Percentiles rank a stretch among this genome's conserved stretches.
These are phyloP conservation scores for Zangia roseola DNA, from an alignment of 768 basidiomycete genomes.

Conservation along the genomic window DNA sequence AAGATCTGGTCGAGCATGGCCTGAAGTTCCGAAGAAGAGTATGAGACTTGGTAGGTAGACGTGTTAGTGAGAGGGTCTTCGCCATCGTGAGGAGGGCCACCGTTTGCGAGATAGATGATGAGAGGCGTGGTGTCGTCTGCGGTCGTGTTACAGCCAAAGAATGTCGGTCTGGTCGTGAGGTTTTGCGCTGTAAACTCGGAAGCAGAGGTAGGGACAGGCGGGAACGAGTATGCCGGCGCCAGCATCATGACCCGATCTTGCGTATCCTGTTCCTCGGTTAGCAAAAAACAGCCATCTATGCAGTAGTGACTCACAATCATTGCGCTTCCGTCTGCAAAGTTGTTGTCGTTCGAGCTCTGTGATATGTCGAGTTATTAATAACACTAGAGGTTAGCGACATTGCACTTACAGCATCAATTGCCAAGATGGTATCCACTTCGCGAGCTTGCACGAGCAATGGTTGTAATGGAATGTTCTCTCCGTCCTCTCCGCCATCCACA, in stretches of 20 bases:
- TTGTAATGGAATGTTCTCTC: conserved; percentile 45
- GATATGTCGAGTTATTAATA: background rate
- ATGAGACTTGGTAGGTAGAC: conserved; percentile 38
- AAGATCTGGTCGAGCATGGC: conserved; percentile 49
- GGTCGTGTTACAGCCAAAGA: conserved; percentile 44
- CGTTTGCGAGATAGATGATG: conserved; percentile 59
- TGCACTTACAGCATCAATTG: conserved; percentile 42
- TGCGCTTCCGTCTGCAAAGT: conserved; percentile 25
- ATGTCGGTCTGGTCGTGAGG: conserved; percentile 39
- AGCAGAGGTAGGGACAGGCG: conserved; percentile 27
- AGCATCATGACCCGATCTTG: conserved; percentile 41
- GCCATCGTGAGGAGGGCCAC: conserved; percentile 42
- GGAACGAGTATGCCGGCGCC: conserved; percentile 34
- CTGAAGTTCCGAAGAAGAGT: conserved; percentile 36
- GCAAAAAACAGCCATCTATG: background rate
- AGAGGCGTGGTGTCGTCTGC: conserved; percentile 40
- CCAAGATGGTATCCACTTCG: conserved; percentile 48
- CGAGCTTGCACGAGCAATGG: conserved; percentile 49
- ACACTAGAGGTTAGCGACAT: background rate
- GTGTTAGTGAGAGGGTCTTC: conserved; percentile 43
- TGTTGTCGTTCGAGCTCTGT: conserved; percentile 15
- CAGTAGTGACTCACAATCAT: conserved; percentile 22
- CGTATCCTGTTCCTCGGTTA: conserved; percentile 17
- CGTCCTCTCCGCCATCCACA: conserved; percentile 43
- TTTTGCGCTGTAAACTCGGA: conserved; percentile 35